Evolutionary conservation across 139 green algal species (phyloP), one percentile per base, ranked within the genome.

Genomic region (Asterochloris erici): DNA sequence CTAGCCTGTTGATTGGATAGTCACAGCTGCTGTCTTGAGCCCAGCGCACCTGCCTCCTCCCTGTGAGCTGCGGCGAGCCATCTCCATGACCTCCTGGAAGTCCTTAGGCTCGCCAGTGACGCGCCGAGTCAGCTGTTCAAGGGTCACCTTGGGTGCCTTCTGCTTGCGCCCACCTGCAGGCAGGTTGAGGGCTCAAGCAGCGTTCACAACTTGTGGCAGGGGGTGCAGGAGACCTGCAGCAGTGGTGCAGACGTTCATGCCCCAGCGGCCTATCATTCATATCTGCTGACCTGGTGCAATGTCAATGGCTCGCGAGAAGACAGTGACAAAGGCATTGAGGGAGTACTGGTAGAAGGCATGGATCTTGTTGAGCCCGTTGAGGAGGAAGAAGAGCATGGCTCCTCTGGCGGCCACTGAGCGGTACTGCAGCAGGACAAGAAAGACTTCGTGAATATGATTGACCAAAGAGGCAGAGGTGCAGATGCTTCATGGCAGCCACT

Each of bases 351-450:
- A 97, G 89, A 97, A 97, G 24, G 92, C 92, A 81, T 97, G 94
- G 75, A 97, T 93, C 90, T 95, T 95, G 91, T 95, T 95, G 38
- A 97, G 88, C 16, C 88, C 93, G 91, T 96, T 96, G 78, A 97
- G 90, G 64, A 97, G 86, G 92, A 96, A 96, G 90, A 96, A 96
- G 69, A 96, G 91, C 90, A 96, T 93, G 24, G 92, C 86, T 62
- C 92, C 92, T 27, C 92, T 88, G 0, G 89, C 86, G 1, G 92
- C 92, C 23, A 93, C 90, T 27, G 85, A 86, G 78, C 92, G 87
- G 84, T 96, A 97, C 85, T 80, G 76, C 76, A 70, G 11, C 38
- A 54, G 38, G 38, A 6, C 38, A 54, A 54, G n/a, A n/a, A n/a
- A 10, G 38, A 54, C 38, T 54, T 54, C 38, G 4, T 54, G 6